Conservation (phyloP, 352 stramenopile species). For the Globisporangium spinosum region DNA sequence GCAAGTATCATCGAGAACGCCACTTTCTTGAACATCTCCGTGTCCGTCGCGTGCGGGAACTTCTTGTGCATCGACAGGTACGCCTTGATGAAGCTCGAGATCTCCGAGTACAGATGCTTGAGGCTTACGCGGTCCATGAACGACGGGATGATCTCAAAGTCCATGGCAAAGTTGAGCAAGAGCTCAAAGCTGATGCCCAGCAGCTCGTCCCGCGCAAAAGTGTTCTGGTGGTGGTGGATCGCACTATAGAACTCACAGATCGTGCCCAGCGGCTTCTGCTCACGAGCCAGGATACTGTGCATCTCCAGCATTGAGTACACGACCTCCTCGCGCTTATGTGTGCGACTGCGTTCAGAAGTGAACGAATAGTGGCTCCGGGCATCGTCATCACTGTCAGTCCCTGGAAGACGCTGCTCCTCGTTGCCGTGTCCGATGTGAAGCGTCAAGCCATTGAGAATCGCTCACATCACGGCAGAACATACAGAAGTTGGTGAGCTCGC, state of each 20-base stretch:
- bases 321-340: slow-evolving; percentile 47
- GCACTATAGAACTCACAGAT: slow-evolving; percentile 77
- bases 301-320: slow-evolving; percentile 81
- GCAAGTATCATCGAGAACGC: slow-evolving; percentile 62
- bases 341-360: slow-evolving; percentile 20
- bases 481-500: slow-evolving; percentile 25
- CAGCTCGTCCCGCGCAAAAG: slow-evolving; percentile 38
- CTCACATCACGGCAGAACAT: slow-evolving; percentile 32
- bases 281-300: slow-evolving; percentile 51
- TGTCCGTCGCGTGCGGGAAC: slow-evolving; percentile 43
- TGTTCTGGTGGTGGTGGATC: slow-evolving; percentile 22
- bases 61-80: slow-evolving; percentile 62
- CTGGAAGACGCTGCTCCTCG: slow-evolving; percentile 15
- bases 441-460: slow-evolving; percentile 46
- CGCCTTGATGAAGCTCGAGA: slow-evolving; percentile 52
- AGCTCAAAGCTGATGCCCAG: slow-evolving; percentile 62
- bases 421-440: slow-evolving; percentile 39
- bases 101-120: slow-evolving; percentile 65
- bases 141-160: slow-evolving; percentile 77
- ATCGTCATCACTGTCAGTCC: slow-evolving; percentile 1
- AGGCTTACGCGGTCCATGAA: slow-evolving; percentile 79
- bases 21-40: slow-evolving; percentile 69
- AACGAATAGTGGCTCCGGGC: slow-evolving; percentile 3
- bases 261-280: slow-evolving; percentile 59
- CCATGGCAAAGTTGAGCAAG: slow-evolving; percentile 67